A percentile compares a stretch with the other conserved stretches of the same genome.
Conservation (phyloP, 768 basidiomycete genomes). For the Fistulinella prunicolor region DNA sequence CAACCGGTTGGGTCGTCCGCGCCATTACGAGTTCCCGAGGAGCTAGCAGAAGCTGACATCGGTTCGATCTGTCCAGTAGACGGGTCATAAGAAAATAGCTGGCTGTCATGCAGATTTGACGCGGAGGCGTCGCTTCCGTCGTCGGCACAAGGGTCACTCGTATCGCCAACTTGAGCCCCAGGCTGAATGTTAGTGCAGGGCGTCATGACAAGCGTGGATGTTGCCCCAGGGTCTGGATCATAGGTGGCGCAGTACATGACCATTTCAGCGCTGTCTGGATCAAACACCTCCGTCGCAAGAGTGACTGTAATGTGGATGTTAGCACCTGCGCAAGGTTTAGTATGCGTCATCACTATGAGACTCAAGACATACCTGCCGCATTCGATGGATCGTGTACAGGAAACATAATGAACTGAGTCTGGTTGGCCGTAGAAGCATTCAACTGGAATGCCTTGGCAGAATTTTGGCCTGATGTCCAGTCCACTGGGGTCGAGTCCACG, state of each 20-base stretch:
- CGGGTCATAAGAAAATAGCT: constrained; percentile 57
- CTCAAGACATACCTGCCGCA: constrained; percentile 12
- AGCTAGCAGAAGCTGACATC: constrained; percentile 39
- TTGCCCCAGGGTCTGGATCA: constrained; percentile 46
- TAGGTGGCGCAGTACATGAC: constrained; percentile 59
- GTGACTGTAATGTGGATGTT: constrained; percentile 32
- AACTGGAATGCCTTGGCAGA: constrained; percentile 37
- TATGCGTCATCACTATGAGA: background rate
- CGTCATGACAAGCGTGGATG: constrained; percentile 50
- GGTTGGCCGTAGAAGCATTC: constrained; percentile 47
- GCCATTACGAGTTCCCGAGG: constrained; percentile 21
- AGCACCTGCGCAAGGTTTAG: constrained; percentile 11
- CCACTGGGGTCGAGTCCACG: constrained; percentile 18
- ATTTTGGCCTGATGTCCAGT: constrained; percentile 30
- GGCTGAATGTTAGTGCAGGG: constrained; percentile 41
- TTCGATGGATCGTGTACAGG: constrained; percentile 15
- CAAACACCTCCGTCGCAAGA: constrained; percentile 45
- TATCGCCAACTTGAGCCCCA: background rate
- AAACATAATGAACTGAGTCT: constrained; percentile 43
- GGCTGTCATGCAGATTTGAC: constrained; percentile 39
- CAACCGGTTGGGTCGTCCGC: background rate
- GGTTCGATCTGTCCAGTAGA: constrained; percentile 50
- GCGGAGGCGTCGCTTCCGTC: constrained; percentile 4
- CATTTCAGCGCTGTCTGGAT: constrained; percentile 34
- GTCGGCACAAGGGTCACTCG: constrained; percentile 9